These are phyloP conservation scores for Vavraia culicis DNA, from an alignment of 371 early-diverging fungal genomes.

Conservation along the genomic window DNA sequence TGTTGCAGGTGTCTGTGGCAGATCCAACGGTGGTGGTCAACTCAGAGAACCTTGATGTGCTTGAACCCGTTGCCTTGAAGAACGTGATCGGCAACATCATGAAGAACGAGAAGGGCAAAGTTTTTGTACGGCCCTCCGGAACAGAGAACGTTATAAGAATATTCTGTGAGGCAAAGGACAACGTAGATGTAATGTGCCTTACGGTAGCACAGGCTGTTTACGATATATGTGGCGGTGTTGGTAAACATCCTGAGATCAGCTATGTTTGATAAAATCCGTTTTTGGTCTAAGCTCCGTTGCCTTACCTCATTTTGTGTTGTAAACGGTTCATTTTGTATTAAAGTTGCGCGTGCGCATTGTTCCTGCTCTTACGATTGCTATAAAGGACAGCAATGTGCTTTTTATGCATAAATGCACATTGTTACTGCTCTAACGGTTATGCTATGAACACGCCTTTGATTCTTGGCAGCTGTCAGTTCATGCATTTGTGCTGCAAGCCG, in stretches of 20 bases:
- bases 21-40: constrained; percentile 59
- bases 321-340: too few species aligned
- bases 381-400: too few species aligned
- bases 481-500: too few species aligned
- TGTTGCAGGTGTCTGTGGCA: constrained; percentile 52
- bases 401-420: too few species aligned
- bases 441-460: too few species aligned
- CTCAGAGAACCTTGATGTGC: constrained; percentile 62
- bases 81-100: constrained; percentile 58
- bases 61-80: constrained; percentile 66
- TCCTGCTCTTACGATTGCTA: too few species aligned
- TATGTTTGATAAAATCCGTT: constrained; percentile 14
- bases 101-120: constrained; percentile 41
- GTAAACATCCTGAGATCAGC: constrained; percentile 29
- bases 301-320: too few species aligned
- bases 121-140: constrained; percentile 63
- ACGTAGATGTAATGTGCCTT: constrained; percentile 13
- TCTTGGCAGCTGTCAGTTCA: too few species aligned
- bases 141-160: constrained; percentile 96
- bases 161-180: constrained; percentile 50
- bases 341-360: too few species aligned
- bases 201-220: constrained; percentile 28
- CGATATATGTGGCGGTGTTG: constrained; percentile 30
- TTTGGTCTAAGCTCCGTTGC: too few species aligned
- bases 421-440: too few species aligned